Percentiles rank a stretch among this genome's conserved stretches.
Evolutionary conservation across 2,329 filamentous ascomycete species (phyloP).

Genomic region (Diaporthe citri): DNA sequence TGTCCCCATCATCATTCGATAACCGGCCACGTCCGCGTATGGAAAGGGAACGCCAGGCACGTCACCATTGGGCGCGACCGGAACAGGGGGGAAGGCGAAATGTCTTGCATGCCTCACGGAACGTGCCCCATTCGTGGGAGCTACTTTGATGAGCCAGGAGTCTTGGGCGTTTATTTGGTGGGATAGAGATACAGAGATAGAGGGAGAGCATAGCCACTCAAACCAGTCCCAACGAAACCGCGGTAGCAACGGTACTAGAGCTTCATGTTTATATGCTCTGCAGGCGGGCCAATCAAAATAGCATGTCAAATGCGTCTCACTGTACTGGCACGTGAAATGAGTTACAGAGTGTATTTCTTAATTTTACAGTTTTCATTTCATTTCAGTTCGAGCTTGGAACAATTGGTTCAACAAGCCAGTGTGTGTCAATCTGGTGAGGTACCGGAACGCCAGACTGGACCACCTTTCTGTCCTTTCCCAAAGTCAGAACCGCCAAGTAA

Average conservation of each 20-base stretch:
- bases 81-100: not conserved
- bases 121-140: not conserved
- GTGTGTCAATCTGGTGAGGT: slow-evolving; percentile 22
- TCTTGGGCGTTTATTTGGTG: not conserved
- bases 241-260: not conserved
- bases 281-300: slow-evolving; percentile 1
- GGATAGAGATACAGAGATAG: slow-evolving; percentile 10
- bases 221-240: not conserved
- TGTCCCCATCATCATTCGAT: slow-evolving; percentile 25
- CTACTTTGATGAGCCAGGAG: not conserved
- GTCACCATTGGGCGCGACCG: slow-evolving; percentile 10
- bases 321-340: not conserved
- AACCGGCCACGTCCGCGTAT: slow-evolving; percentile 17
- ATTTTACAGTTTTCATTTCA: slow-evolving; percentile 12
- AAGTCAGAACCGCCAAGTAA: not conserved
- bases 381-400: slow-evolving; percentile 24
- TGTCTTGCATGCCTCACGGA: slow-evolving; percentile 20
- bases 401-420: slow-evolving; percentile 22
- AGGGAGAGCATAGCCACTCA: not conserved
- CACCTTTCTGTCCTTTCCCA: not conserved
- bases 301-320: not conserved
- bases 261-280: not conserved
- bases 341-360: not conserved
- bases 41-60: slow-evolving; percentile 11
- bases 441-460: slow-evolving; percentile 12